These are phyloP conservation scores for Streptanthus diversifolius DNA, from an alignment of 345 rosid species.

Conservation along the genomic window DNA sequence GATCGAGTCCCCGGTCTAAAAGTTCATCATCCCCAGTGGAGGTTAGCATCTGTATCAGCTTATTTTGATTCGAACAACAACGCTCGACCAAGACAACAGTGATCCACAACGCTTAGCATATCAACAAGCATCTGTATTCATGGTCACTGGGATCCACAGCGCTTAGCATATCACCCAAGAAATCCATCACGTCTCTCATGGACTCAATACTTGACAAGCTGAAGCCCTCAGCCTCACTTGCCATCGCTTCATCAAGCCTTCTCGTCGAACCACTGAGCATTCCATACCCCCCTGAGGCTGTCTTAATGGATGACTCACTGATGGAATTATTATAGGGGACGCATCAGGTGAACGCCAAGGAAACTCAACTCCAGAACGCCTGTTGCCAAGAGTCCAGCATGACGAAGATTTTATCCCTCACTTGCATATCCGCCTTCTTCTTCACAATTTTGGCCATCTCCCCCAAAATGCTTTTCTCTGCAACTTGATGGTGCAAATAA, in stretches of 20 bases:
- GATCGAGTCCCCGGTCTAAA: conserved; percentile 79
- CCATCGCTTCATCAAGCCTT: conserved; percentile 98
- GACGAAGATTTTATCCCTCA: conserved; percentile 77
- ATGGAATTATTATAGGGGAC: conserved; percentile 88
- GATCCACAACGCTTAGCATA: too few relatives aligned
- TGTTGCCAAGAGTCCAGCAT: conserved; percentile 95
- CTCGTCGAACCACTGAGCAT: conserved; percentile 86
- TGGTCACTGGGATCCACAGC: conserved; percentile 74
- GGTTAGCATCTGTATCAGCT: conserved; percentile 93
- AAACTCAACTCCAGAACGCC: conserved; percentile 80
- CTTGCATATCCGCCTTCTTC: conserved; percentile 76
- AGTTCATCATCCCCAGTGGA: conserved; percentile 89
- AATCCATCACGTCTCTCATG: conserved; percentile 78
- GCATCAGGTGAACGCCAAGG: conserved; percentile 70
- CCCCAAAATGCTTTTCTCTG: conserved; percentile 71
- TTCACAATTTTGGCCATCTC: conserved; percentile 88
- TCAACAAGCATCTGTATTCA: too few relatives aligned
- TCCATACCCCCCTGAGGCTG: conserved; percentile 55
- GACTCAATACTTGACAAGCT: conserved; percentile 82
- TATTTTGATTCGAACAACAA: conserved; percentile 86
- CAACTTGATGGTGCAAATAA: conserved; percentile 77
- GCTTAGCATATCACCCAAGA: conserved; percentile 85
- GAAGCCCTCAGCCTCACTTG: conserved; percentile 67
- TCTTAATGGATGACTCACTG: conserved; percentile 57
- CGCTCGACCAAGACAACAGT: conserved; percentile 76